phyloP scores from a whole-genome alignment of 768 basidiomycete species.

The Candolleomyces aberdarensis region DNA sequence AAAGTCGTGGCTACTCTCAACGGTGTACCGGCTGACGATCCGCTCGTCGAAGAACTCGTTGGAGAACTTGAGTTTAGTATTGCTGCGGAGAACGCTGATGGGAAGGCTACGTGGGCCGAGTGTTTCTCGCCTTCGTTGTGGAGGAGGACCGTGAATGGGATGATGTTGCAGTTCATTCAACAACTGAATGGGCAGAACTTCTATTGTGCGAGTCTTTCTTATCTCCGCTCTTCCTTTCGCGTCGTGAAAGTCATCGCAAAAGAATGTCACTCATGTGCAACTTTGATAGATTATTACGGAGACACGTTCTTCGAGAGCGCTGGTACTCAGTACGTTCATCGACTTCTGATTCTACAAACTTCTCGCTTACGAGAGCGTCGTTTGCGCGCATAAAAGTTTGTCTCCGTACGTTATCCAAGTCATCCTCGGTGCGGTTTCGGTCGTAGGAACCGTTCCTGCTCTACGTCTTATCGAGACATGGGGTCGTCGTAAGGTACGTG shows the following conservation, averaged over 20 bases:
- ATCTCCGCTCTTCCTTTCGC: neutral
- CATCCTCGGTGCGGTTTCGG: slow-evolving; percentile 72
- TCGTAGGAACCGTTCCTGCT: slow-evolving; percentile 69
- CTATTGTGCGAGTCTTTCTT: slow-evolving; percentile 44
- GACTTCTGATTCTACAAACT: neutral
- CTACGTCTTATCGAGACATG: slow-evolving; percentile 68
- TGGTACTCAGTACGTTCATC: slow-evolving; percentile 48
- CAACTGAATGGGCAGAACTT: slow-evolving; percentile 82
- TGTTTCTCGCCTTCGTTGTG: slow-evolving; percentile 71
- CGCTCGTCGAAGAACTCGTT: slow-evolving; percentile 54
- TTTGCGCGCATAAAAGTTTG: slow-evolving; percentile 30
- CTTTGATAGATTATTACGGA: slow-evolving; percentile 65
- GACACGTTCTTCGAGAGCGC: slow-evolving; percentile 79
- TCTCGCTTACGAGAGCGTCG: neutral
- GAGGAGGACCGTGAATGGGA: slow-evolving; percentile 75
- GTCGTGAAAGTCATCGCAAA: slow-evolving; percentile 15
- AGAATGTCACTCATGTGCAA: neutral
- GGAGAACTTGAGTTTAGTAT: slow-evolving; percentile 67
- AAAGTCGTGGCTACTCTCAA: slow-evolving; percentile 65
- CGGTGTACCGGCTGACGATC: slow-evolving; percentile 54
- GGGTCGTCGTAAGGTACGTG: slow-evolving; percentile 63
- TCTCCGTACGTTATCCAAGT: slow-evolving; percentile 73
- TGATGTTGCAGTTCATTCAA: slow-evolving; percentile 81
- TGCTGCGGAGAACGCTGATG: slow-evolving; percentile 72
- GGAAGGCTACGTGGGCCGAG: slow-evolving; percentile 75